These are phyloP conservation scores for Furculomyces boomerangus DNA, from an alignment of 371 early-diverging fungal genomes.

Conservation along the genomic window DNA sequence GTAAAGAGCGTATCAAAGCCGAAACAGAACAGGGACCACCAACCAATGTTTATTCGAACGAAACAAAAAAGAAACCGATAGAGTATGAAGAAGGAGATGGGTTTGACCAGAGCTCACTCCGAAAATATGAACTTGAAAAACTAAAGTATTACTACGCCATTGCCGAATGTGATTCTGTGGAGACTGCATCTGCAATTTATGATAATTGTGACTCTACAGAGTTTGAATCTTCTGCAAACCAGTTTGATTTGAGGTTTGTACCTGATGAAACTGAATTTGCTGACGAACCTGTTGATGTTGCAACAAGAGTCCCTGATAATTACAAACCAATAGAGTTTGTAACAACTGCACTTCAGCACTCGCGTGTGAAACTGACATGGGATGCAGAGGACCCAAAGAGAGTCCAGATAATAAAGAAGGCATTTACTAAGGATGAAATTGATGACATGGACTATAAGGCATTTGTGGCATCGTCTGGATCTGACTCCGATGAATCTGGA, in stretches of 20 bases:
- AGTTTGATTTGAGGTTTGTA: constrained; percentile 91
- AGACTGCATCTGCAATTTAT: constrained; percentile 69
- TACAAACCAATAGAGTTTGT: constrained; percentile 64
- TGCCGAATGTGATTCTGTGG: constrained; percentile 72
- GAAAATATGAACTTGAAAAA: constrained; percentile 86
- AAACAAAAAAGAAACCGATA: neutral
- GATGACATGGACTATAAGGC: constrained; percentile 78
- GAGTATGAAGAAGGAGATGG: constrained; percentile 34
- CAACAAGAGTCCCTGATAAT: constrained; percentile 49
- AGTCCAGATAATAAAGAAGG: constrained; percentile 50
- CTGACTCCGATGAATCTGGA: constrained; percentile 25
- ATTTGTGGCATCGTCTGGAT: constrained; percentile 60
- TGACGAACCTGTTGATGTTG: constrained; percentile 43
- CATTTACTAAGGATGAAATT: constrained; percentile 74
- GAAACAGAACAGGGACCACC: constrained; percentile 63
- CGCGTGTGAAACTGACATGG: constrained; percentile 90
- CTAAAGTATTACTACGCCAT: constrained; percentile 91
- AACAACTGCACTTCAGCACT: constrained; percentile 80
- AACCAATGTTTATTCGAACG: neutral
- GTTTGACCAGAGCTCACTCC: constrained; percentile 63
- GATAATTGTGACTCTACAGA: constrained; percentile 82
- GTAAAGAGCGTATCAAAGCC: constrained; percentile 65
- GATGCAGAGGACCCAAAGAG: constrained; percentile 88
- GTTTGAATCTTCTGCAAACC: constrained; percentile 83
- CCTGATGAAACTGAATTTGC: constrained; percentile 86